Conservation (phyloP, 441 rosid species). For the Pelargonium fulgidum region DNA sequence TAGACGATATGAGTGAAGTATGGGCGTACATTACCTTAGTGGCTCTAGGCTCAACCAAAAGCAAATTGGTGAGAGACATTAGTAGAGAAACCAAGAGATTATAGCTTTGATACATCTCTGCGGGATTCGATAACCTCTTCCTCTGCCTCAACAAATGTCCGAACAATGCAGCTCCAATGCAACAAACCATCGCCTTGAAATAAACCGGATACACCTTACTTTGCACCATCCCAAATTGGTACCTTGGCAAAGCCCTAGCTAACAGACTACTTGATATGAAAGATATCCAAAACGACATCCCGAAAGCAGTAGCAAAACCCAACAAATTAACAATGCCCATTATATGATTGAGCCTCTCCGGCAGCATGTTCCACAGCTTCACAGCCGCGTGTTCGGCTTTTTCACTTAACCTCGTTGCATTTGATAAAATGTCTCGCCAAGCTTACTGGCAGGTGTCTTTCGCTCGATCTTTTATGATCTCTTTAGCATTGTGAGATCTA, state of each 20-base stretch:
- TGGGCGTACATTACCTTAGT: constrained; percentile 43
- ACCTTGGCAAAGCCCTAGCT: constrained; percentile 43
- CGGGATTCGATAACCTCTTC: constrained; percentile 24
- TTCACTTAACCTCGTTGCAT: neutral
- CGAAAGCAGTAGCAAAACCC: constrained; percentile 52
- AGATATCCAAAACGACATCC: constrained; percentile 69
- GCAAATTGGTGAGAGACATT: constrained; percentile 43
- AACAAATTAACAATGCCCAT: constrained; percentile 34
- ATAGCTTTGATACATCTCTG: constrained; percentile 45
- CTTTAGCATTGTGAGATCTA: constrained; percentile 2
- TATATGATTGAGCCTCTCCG: constrained; percentile 1
- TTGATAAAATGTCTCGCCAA: neutral
- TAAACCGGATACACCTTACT: constrained; percentile 78
- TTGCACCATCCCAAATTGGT: constrained; percentile 68
- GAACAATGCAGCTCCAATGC: constrained; percentile 41
- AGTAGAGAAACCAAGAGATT: constrained; percentile 44
- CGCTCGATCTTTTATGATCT: constrained; percentile 4
- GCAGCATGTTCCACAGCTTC: constrained; percentile 8
- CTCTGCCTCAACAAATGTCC: constrained; percentile 45
- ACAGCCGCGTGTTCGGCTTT: neutral
- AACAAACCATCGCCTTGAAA: constrained; percentile 40
- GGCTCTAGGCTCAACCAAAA: constrained; percentile 63
- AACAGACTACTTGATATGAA: constrained; percentile 61
- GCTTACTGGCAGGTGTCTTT: neutral
- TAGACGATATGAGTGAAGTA: neutral